These are phyloP conservation scores for Fusarium graminum DNA, from an alignment of 2,329 filamentous ascomycete species.

Conservation along the genomic window DNA sequence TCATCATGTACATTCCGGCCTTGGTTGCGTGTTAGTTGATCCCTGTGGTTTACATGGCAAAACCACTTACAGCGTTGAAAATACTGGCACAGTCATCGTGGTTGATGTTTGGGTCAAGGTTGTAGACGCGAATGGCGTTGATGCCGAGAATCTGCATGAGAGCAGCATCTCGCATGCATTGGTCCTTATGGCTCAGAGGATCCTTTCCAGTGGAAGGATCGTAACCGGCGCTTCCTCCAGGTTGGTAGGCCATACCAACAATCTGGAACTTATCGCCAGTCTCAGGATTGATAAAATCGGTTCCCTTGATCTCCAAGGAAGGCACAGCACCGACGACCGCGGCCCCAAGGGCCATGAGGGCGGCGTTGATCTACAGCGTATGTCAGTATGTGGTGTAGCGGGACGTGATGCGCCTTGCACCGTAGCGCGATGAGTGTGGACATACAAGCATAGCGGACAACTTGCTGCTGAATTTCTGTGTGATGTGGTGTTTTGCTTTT, in stretches of 20 bases:
- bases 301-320: conserved; percentile 68
- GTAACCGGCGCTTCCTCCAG: conserved; percentile 74
- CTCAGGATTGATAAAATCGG: conserved; percentile 70
- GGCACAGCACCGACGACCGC: conserved; percentile 68
- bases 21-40: conserved; percentile 36
- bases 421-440: conserved; percentile 11
- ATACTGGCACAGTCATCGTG: conserved; percentile 76
- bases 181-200: conserved; percentile 69
- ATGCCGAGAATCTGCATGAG: conserved; percentile 74
- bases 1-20: conserved; percentile 76
- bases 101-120: conserved; percentile 74
- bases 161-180: conserved; percentile 74
- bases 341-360: conserved; percentile 66
- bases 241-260: conserved; percentile 77
- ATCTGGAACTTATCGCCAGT: conserved; percentile 74
- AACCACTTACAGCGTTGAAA: conserved; percentile 68
- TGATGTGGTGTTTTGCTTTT: not conserved
- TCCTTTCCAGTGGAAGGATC: conserved; percentile 67
- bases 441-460: conserved; percentile 48
- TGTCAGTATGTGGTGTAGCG: conserved; percentile 28
- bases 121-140: conserved; percentile 78
- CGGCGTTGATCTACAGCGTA: conserved; percentile 54
- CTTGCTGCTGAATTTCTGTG: conserved; percentile 14
- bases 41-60: too few species aligned
- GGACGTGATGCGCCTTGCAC: conserved; percentile 1